phyloP scores from a whole-genome alignment of 805 yeast species.

The Kodamaea sagamina region DNA sequence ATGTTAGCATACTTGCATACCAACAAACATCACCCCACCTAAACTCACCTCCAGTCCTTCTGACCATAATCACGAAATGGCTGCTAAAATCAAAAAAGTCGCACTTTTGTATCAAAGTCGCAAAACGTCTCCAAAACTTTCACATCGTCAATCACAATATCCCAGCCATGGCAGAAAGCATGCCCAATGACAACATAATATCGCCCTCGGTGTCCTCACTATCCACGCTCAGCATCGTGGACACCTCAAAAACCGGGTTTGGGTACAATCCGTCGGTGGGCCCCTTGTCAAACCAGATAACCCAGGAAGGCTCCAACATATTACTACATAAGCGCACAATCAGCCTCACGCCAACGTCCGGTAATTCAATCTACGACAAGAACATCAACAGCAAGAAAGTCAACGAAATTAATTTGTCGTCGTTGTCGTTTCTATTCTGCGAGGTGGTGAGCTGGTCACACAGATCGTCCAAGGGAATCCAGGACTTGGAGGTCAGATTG shows the following conservation, averaged over 20 bases:
- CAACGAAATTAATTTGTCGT: slow-evolving; percentile 65
- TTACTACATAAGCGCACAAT: slow-evolving; percentile 35
- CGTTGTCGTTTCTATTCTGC: slow-evolving; percentile 68
- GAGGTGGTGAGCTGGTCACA: slow-evolving; percentile 71
- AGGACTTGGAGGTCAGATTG: slow-evolving; percentile 56
- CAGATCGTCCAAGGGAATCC: slow-evolving; percentile 61
- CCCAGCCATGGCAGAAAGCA: not conserved
- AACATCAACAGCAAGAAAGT: slow-evolving; percentile 61
- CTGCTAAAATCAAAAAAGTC: slow-evolving; percentile 2
- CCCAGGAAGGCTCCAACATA: slow-evolving; percentile 38
- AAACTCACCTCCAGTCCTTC: slow-evolving; percentile 1
- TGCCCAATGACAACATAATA: slow-evolving; percentile 26
- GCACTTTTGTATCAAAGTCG: not conserved
- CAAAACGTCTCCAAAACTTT: slow-evolving; percentile 1
- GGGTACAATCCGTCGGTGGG: slow-evolving; percentile 49
- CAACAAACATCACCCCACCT: not conserved
- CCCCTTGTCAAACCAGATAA: slow-evolving; percentile 41
- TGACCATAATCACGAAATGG: slow-evolving; percentile 1
- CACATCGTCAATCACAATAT: not conserved
- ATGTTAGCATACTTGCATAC: not conserved
- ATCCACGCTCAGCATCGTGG: slow-evolving; percentile 31
- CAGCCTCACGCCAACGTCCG: slow-evolving; percentile 35
- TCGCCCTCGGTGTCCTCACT: slow-evolving; percentile 33
- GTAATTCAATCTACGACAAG: slow-evolving; percentile 62
- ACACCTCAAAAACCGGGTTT: slow-evolving; percentile 32